Base-by-base conservation (phyloP, 345 rosid species). In the Rhodomyrtus tomentosa region DNA sequence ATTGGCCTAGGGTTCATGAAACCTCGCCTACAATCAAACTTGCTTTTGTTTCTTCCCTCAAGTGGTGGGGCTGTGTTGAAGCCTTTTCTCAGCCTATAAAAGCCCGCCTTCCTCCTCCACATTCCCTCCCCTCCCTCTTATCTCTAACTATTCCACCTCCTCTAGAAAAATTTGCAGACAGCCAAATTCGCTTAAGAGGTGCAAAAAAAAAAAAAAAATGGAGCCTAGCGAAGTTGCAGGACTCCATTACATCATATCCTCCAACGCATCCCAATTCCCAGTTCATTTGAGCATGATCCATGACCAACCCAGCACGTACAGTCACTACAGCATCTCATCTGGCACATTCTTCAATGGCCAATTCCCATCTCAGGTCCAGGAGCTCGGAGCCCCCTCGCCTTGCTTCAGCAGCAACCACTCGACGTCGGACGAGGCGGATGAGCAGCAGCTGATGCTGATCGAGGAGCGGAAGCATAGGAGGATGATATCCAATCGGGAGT, bases 401-500 rank as follows among this genome's bases (percentile, higher is more conserved):
- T 85, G 91, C 85, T 82, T 92, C 36, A 92, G 95, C 92, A 90
- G 76, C 76, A 68, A 68, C 89, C 91, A 92, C 88, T 96, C 98
- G 2, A 93, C 98, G 48, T 95, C 98, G 0, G 98, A 96, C 11
- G 98, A 96, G 76, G 96, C 95, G 29, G 98, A 90, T 4, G 98
- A 93, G 85, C 95, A 91, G 51, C 89, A 90, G 42, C 84, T 91
- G 82, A 85, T 86, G 84, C 88, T 95, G 80, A 91, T 95, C 90
- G 94, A 90, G 11, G 99, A 95, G 89, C 90, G 99, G 83, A 96
- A 95, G 88, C 95, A 94, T 88, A 90, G 98, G 85, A 93, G 99
- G 92, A 95, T 94, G 98, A 92, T 96, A 87, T 96, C 99, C 9
- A 96, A 96, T 82, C 86, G 99, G 89, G 99, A 96, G 74, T 95